Evolutionary conservation across 2,329 filamentous ascomycete genomes (phyloP), one percentile per base, ranked within the genome.

Genomic region (Monosporascus ibericus): DNA sequence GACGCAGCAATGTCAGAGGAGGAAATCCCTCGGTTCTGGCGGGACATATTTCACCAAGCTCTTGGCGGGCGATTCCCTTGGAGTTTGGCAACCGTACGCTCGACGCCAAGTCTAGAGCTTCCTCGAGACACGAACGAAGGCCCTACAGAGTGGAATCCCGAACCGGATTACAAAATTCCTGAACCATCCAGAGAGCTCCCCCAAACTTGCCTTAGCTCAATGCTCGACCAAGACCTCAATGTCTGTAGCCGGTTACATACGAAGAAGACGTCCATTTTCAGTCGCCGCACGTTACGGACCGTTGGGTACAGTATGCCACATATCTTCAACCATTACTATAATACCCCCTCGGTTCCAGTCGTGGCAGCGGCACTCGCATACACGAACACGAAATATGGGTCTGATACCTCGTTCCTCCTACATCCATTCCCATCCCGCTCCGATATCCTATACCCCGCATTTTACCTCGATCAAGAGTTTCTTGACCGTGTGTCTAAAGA

Each of bases 121-220:
- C 50, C 52, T 15, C 20, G 36, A 15, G 11, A 53, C 11, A 49
- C 52, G 25, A 44, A 37, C 27, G 48, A 40, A 3, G 20, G 3
- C 22, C 58, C 56, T 6, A 22, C 52, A 5, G 55, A 61, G 47
- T 64, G 59, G 61, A 51, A 60, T 50, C 59, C 60, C 11, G 51
- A 50, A 15, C 47, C 48, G 39, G 24, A 24, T 20, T 25, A 40
- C 4, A 24, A 34, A 15, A 22, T 51, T 18, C 17, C 46, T 22
- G 20, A 20, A 3, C 18, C 30, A 7, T 17, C 39, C 6, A 42
- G 24, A 39, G 25, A 30, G 20, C 34, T 52, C 6, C 30, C 49
- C 1, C 8, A 34, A 8, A 48, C 44, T 34, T 57, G 51, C 49
- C 47, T 61, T 9, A 54, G 56, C 20, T 50, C 22, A 27, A 58